These are phyloP conservation scores for Ophiorrhiza pumila DNA, from an alignment of 257 asterid species.

Conservation along the genomic window DNA sequence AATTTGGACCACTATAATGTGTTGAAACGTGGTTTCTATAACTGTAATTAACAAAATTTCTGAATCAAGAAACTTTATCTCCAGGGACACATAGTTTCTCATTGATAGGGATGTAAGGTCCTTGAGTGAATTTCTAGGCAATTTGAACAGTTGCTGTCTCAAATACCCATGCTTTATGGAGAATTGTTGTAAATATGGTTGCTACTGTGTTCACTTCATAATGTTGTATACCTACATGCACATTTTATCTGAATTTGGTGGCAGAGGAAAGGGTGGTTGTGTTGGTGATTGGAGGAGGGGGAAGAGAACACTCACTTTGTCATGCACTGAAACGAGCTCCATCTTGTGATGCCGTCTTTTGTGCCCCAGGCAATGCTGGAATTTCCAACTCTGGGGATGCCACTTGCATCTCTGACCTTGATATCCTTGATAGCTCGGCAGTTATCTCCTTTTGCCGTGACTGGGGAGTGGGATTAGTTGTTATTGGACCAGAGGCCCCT, in stretches of 20 bases:
- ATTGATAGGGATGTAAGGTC: background rate
- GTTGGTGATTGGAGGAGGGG: slow-evolving; percentile 97
- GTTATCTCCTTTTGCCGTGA: slow-evolving; percentile 78
- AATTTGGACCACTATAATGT: background rate
- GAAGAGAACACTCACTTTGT: slow-evolving; percentile 94
- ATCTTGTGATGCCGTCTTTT: slow-evolving; percentile 75
- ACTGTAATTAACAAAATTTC: background rate
- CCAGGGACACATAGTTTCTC: background rate
- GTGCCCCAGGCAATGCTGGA: slow-evolving; percentile 97
- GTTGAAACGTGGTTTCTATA: background rate
- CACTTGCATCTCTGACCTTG: slow-evolving; percentile 67
- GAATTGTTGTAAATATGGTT: background rate
- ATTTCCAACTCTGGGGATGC: slow-evolving; percentile 82
- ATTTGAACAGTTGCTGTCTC: background rate
- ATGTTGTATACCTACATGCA: background rate
- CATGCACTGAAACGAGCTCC: slow-evolving; percentile 74
- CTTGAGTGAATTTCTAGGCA: background rate
- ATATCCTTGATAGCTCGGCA: slow-evolving; percentile 59
- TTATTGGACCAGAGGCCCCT: slow-evolving; percentile 93
- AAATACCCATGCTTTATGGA: background rate
- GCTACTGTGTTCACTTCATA: background rate
- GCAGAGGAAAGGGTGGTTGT: slow-evolving; percentile 71
- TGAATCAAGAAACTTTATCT: too few relatives aligned
- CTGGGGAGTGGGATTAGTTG: slow-evolving; percentile 81
- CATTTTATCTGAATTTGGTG: slow-evolving; percentile 8